Conservation (phyloP, 805 yeast genomes). For the Suhomyces vadensis region DNA sequence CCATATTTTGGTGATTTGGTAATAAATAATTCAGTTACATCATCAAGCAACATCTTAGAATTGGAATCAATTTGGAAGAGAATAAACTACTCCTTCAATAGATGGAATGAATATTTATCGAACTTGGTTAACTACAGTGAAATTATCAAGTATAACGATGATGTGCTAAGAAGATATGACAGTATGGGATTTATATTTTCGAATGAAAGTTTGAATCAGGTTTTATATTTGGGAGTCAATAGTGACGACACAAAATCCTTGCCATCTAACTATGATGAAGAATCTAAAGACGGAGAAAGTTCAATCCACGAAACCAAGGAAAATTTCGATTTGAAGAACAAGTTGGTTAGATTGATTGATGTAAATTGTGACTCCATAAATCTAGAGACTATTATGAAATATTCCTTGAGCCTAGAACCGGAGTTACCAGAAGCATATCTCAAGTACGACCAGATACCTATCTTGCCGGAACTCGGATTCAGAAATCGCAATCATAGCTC, state of each 20-base stretch:
- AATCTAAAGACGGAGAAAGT: constrained; percentile 5
- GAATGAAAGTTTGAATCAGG: constrained; percentile 45
- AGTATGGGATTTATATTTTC: constrained; percentile 45
- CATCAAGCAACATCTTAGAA: constrained; percentile 43
- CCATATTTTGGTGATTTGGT: constrained; percentile 90
- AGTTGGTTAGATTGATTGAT: constrained; percentile 48
- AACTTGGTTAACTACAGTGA: constrained; percentile 47
- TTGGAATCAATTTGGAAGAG: constrained; percentile 67
- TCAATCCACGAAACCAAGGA: constrained; percentile 7
- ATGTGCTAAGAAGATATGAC: constrained; percentile 40
- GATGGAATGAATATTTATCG: constrained; percentile 77
- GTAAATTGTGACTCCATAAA: constrained; percentile 45
- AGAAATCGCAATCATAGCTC: constrained; percentile 14
- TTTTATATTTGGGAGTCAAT: constrained; percentile 41
- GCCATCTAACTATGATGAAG: constrained; percentile 16
- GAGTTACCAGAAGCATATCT: constrained; percentile 45
- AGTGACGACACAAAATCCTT: constrained; percentile 28
- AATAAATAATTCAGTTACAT: constrained; percentile 39
- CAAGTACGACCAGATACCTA: constrained; percentile 10
- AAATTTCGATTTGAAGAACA: constrained; percentile 22
- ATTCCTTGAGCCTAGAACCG: constrained; percentile 67
- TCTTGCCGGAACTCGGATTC: constrained; percentile 8
- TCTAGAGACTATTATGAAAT: constrained; percentile 57
- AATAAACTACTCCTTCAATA: constrained; percentile 67
- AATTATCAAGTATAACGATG: constrained; percentile 40